Evolutionary conservation across 2,329 filamentous ascomycete species (phyloP).

Genomic region (Fusarium globosum): DNA sequence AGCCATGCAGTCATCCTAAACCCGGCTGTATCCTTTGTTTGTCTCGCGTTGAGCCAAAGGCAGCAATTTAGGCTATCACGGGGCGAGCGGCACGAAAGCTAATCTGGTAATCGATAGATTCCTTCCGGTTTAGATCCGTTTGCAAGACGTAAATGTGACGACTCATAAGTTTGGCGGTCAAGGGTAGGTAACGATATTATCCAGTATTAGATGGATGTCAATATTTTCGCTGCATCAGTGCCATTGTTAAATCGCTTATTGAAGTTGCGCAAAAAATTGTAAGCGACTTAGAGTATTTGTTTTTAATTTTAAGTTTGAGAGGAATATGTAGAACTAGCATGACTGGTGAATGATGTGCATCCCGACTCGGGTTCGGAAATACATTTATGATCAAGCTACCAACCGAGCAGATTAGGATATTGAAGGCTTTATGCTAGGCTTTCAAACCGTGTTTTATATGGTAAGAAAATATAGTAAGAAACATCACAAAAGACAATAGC

Average conservation of each 20-base stretch:
- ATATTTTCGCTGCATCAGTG: fast-evolving
- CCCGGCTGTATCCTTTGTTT: not conserved
- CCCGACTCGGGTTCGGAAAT: too few relatives aligned
- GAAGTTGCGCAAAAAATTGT: fast-evolving
- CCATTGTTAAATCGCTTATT: fast-evolving
- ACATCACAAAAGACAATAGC: not conserved
- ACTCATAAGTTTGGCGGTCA: not conserved
- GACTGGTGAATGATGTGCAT: too few relatives aligned
- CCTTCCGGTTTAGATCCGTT: not conserved
- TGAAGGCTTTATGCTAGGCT: not conserved
- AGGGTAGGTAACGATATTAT: not conserved
- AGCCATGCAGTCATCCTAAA: not conserved
- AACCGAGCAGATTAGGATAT: fast-evolving
- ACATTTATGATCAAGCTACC: too few relatives aligned
- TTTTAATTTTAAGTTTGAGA: not conserved
- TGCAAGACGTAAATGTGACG: not conserved
- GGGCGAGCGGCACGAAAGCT: not conserved
- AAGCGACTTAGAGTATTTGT: fast-evolving
- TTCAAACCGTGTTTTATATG: fast-evolving
- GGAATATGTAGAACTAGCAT: too few relatives aligned
- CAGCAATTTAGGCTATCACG: not conserved
- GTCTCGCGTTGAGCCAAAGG: not conserved
- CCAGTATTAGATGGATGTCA: not conserved
- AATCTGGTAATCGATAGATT: not conserved
- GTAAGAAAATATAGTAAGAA: not conserved